Percentiles rank a stretch among this genome's conserved stretches.
Conservation (phyloP, 2,329 filamentous ascomycete genomes). For the Ophiocordyceps camponoti-saundersi region DNA sequence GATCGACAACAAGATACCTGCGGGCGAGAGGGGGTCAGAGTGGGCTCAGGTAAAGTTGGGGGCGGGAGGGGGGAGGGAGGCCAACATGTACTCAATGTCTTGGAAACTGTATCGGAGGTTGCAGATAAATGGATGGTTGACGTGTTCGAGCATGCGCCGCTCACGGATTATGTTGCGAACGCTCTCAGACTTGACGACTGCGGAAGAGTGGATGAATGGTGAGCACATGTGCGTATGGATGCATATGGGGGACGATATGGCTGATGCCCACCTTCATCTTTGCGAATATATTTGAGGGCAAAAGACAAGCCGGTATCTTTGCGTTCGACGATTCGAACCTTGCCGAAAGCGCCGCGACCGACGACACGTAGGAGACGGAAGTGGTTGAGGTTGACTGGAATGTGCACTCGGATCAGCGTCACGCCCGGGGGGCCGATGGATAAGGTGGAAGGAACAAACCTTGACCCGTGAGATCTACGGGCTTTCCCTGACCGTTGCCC, state of each 20-base stretch:
- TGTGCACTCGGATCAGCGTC: background rate
- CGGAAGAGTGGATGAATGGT: background rate
- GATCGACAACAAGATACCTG: conserved; percentile 92
- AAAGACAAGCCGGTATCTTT: conserved; percentile 92
- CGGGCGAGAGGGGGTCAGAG: background rate
- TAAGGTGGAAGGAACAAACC: conserved; percentile 29
- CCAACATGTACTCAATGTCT: conserved; percentile 95
- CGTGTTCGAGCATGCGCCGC: conserved; percentile 90
- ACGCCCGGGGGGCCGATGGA: conserved; percentile 1
- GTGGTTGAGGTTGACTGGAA: conserved; percentile 83
- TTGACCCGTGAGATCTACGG: conserved; percentile 82
- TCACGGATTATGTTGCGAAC: conserved; percentile 97
- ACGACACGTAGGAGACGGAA: conserved; percentile 91
- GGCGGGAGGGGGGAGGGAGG: conserved; percentile 3
- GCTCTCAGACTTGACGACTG: conserved; percentile 92
- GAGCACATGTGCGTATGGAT: background rate
- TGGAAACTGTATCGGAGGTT: conserved; percentile 98
- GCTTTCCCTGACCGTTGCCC: conserved; percentile 93
- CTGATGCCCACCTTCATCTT: conserved; percentile 62
- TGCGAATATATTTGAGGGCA: conserved; percentile 93
- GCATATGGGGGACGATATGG: background rate
- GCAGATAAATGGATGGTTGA: conserved; percentile 96
- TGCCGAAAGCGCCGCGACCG: conserved; percentile 94
- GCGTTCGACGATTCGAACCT: conserved; percentile 94
- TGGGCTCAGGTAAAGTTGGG: background rate